A percentile compares a stretch with the other conserved stretches of the same genome.
These are phyloP conservation scores for Pseudogymnoascus sp. DNA, from an alignment of 2,329 filamentous ascomycete genomes.

Conservation along the genomic window DNA sequence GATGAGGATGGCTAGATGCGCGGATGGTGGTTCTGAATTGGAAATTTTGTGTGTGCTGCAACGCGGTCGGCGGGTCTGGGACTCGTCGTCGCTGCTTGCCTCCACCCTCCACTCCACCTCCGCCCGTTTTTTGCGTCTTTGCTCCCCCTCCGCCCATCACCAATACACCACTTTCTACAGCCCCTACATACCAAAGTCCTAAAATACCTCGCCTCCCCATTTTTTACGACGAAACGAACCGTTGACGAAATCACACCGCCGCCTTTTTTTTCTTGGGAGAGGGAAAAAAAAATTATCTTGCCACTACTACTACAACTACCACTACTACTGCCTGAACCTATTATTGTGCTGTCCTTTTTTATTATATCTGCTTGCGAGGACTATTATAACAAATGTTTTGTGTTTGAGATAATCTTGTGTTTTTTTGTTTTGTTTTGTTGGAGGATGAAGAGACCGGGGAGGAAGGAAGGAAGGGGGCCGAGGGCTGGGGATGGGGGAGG, in stretches of 20 bases:
- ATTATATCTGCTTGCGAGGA: not conserved
- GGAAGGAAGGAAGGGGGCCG: not conserved
- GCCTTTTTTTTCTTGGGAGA: not conserved
- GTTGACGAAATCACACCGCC: not conserved
- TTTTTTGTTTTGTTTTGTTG: slow-evolving; percentile 12
- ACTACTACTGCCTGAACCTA: not conserved
- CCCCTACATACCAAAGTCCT: not conserved
- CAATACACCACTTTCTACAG: not conserved
- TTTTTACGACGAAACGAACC: not conserved
- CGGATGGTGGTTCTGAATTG: not conserved
- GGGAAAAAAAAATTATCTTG: not conserved
- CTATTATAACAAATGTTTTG: not conserved
- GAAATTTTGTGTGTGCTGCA: not conserved
- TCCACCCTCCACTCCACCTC: not conserved
- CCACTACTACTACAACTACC: not conserved
- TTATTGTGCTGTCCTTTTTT: not conserved
- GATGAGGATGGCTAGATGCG: not conserved
- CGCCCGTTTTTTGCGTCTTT: not conserved
- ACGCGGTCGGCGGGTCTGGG: not conserved
- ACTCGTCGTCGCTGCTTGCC: not conserved
- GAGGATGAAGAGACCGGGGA: not conserved
- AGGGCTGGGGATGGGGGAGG: not conserved
- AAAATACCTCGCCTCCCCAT: not conserved
- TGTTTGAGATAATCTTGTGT: slow-evolving; percentile 16
- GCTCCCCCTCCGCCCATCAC: not conserved